These are phyloP conservation scores for Rosa lucieae DNA, from an alignment of 306 rosid species.

Conservation along the genomic window DNA sequence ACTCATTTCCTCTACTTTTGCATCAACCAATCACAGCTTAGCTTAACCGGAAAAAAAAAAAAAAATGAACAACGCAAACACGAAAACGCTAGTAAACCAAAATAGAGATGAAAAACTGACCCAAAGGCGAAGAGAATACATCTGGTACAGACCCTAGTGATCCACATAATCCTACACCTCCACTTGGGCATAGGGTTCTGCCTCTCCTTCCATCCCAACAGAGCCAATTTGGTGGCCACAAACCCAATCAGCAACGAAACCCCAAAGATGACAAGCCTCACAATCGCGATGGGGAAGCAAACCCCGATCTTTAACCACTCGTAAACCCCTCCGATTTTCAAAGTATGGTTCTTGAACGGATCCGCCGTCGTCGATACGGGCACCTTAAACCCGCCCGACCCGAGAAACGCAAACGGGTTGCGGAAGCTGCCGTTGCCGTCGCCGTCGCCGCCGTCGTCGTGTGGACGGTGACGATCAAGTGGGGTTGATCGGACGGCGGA, in stretches of 20 bases:
- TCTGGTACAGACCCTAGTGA: slow-evolving; percentile 71
- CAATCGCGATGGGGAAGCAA: slow-evolving; percentile 58
- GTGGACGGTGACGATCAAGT: slow-evolving; percentile 45
- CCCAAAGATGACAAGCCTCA: slow-evolving; percentile 66
- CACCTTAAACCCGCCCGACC: slow-evolving; percentile 50
- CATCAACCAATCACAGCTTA: neutral
- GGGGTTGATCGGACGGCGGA: slow-evolving; percentile 40
- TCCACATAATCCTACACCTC: slow-evolving; percentile 81
- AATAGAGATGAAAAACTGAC: slow-evolving; percentile 26
- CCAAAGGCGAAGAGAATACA: slow-evolving; percentile 89
- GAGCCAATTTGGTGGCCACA: slow-evolving; percentile 68
- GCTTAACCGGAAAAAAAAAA: neutral
- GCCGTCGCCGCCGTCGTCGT: neutral
- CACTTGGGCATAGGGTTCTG: slow-evolving; percentile 80
- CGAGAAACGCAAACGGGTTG: slow-evolving; percentile 55
- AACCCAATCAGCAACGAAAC: slow-evolving; percentile 56
- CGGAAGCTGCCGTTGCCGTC: neutral
- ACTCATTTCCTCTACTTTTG: neutral
- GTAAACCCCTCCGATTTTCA: slow-evolving; percentile 50
- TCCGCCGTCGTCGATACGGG: slow-evolving; percentile 53
- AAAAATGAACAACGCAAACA: neutral
- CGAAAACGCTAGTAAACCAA: neutral
- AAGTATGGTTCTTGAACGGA: slow-evolving; percentile 71
- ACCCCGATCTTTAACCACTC: slow-evolving; percentile 62
- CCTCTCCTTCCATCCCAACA: slow-evolving; percentile 76